Evolutionary conservation across 768 basidiomycete species (phyloP), one percentile per base, ranked within the genome.

Genomic region (Pleurotus tuber-regium): DNA sequence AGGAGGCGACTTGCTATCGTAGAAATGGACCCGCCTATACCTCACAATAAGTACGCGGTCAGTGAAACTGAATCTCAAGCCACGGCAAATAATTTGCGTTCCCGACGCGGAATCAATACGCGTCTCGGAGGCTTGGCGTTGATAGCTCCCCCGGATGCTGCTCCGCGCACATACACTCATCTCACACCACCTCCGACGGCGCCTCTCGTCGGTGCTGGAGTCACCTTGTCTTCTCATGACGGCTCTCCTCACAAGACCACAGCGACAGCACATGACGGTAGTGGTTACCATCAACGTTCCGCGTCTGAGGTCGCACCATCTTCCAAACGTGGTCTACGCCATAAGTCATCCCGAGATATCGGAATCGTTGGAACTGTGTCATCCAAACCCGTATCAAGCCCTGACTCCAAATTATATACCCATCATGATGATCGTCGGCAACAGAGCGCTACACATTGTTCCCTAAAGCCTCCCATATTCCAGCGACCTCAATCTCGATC

Each of bases 91-190:
- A 66, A 69, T 30, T 55, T 73, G 51, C 70, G 67, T 39, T 66
- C 76, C 31, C 69, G 71, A 50, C 70, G 75, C 18, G 70, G 72
- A 14, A 58, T 73, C 48, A 65, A 71, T 50, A 67, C 71, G 30
- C 69, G 67, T 57, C 59, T 79, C 9, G 64, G 70, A 8, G 79
- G 80, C 48, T 72, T 89, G 21, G 82, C 86, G 47, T 72, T 89
- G 56, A 82, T 89, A 54, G 84, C 84, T 48, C 87, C 86, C 43
- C 85, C 86, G 31, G 88, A 87, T 64, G 83, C 82, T 56, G 74
- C 81, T 7, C 75, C 76, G 12, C 70, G 63, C 40, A 66, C 74
- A 11, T 81, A 83, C 59, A 71, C 79, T 24, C 75, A 77, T 49
- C 69, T 84, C 40, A 72, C 78, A 4, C 78, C 81, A 50, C 80